Percentiles rank a stretch among this genome's conserved stretches.
Conservation (phyloP, 148 eudicot species). For the Silene conica region DNA sequence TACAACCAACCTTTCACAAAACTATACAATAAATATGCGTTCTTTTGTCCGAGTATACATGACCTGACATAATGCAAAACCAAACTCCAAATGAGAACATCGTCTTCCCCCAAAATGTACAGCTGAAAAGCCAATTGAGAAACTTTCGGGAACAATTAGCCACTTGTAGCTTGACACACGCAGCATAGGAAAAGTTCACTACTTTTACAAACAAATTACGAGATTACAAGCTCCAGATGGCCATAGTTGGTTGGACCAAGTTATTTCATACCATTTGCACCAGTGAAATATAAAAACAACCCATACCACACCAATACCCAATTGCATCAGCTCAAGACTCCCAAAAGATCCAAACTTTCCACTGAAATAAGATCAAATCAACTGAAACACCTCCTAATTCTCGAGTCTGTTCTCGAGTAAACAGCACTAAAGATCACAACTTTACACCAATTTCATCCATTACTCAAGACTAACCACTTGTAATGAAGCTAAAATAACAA, state of each 20-base stretch:
- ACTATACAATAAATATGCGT: too few relatives aligned
- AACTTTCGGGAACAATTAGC: not conserved
- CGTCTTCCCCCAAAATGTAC: not conserved
- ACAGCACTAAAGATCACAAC: not conserved
- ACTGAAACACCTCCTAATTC: conserved; percentile 1
- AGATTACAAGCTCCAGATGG: not conserved
- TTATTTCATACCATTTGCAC: too few relatives aligned
- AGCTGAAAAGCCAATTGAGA: not conserved
- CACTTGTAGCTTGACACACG: not conserved
- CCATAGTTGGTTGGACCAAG: not conserved
- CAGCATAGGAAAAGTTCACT: not conserved
- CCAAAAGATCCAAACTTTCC: conserved; percentile 4
- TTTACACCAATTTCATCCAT: conserved; percentile 2
- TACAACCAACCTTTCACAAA: too few relatives aligned
- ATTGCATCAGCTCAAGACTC: not conserved
- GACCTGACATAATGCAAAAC: not conserved
- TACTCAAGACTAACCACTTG: not conserved
- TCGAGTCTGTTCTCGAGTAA: not conserved
- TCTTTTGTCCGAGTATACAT: not conserved
- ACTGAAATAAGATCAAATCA: not conserved
- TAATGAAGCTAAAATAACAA: not conserved
- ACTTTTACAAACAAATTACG: not conserved
- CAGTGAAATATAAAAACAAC: not conserved
- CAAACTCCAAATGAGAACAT: not conserved
- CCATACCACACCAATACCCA: not conserved